Conservation (phyloP, 2,329 filamentous ascomycete genomes). For the Penicillium hesseltinei region DNA sequence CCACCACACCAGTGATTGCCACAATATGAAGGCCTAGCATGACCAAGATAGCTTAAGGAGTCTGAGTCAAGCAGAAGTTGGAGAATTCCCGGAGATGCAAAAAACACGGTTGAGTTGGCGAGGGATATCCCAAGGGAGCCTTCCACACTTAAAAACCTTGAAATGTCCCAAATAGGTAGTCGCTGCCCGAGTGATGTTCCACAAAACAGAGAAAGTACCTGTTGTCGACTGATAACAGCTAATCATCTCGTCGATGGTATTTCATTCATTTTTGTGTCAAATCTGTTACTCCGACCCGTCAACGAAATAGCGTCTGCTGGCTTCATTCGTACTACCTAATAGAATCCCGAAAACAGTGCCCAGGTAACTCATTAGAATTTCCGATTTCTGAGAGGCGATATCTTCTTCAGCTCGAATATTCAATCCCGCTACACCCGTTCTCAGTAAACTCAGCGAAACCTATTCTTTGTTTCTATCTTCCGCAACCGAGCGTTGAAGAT, state of each 20-base stretch:
- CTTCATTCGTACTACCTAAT: too few species aligned
- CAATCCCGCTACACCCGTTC: too few species aligned
- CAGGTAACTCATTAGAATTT: too few species aligned
- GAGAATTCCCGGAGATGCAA: background rate
- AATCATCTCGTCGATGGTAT: background rate
- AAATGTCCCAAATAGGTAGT: background rate
- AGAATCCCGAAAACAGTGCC: too few species aligned
- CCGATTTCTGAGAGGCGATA: too few species aligned
- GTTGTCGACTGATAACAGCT: background rate
- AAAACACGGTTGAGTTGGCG: background rate
- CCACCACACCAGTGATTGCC: background rate
- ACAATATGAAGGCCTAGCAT: background rate
- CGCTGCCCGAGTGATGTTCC: background rate
- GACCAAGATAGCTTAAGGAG: background rate
- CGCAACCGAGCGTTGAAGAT: background rate
- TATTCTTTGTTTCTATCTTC: background rate
- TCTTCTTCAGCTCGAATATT: too few species aligned
- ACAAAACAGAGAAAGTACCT: background rate
- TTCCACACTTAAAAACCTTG: background rate
- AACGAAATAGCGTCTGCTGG: too few species aligned
- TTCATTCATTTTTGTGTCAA: background rate
- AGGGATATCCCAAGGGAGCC: too few species aligned
- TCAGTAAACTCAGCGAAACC: too few species aligned
- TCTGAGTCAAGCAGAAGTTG: background rate
- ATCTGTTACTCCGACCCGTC: too few species aligned